Conservation (phyloP, 2,329 filamentous ascomycete species). For the Ophiostoma piceae region DNA sequence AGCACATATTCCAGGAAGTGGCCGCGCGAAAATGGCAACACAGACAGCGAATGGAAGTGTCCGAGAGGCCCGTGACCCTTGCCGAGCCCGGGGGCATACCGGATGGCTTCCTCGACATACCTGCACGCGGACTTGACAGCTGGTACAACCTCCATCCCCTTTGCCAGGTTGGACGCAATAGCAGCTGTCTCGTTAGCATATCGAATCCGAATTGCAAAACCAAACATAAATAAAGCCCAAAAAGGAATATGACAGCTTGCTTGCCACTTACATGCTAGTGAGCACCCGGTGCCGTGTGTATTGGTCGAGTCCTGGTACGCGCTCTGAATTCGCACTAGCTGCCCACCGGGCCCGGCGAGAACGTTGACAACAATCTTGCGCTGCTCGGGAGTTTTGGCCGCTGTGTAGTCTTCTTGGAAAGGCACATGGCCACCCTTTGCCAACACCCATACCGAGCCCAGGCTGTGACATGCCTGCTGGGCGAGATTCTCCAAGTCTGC, state of each 20-base stretch:
- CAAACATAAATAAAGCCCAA: neutral
- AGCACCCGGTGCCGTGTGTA: constrained; percentile 93
- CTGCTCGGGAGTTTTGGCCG: constrained; percentile 55
- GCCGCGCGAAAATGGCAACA: constrained; percentile 63
- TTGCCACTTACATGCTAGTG: constrained; percentile 66
- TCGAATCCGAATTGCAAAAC: neutral
- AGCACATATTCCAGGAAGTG: constrained; percentile 81
- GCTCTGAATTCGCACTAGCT: constrained; percentile 61
- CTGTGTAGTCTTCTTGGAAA: constrained; percentile 57
- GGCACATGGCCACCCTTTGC: constrained; percentile 91
- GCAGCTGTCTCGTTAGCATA: constrained; percentile 47
- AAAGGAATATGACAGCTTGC: neutral
- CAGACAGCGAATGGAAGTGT: constrained; percentile 69
- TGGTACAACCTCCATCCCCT: constrained; percentile 49
- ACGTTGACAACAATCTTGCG: constrained; percentile 69
- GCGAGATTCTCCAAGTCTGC: constrained; percentile 66
- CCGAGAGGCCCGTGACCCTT: constrained; percentile 68
- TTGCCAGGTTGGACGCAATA: constrained; percentile 67
- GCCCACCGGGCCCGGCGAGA: constrained; percentile 54
- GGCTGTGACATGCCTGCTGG: constrained; percentile 50
- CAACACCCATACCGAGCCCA: constrained; percentile 76
- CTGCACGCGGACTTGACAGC: constrained; percentile 64
- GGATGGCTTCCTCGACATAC: constrained; percentile 69
- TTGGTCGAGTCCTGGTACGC: constrained; percentile 68
- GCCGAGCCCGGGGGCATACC: constrained; percentile 57